A percentile compares a stretch with the other conserved stretches of the same genome.
Evolutionary conservation across 495 filamentous ascomycete genomes (phyloP).

Genomic region (Hypoxylon crocopeplum): DNA sequence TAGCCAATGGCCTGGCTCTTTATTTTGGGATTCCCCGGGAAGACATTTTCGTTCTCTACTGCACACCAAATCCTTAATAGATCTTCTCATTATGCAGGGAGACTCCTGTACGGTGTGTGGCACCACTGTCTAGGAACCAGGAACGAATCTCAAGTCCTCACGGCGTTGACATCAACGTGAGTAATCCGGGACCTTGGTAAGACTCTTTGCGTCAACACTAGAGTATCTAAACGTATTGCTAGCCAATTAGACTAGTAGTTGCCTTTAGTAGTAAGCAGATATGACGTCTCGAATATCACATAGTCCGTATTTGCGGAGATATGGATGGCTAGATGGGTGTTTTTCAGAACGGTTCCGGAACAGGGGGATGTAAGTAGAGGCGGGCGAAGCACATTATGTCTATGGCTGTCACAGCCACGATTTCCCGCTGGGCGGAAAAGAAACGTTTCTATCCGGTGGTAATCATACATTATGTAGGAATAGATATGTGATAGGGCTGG

Average conservation of each 20-base stretch:
- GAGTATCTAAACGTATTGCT: conserved; percentile 2
- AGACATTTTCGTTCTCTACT: background rate
- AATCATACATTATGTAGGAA: background rate
- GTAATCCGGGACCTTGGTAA: too few relatives aligned
- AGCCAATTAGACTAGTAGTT: background rate
- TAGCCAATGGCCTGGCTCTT: conserved; percentile 3
- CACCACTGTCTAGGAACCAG: too few relatives aligned
- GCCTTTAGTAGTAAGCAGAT: conserved; percentile 5
- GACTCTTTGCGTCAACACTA: conserved; percentile 2
- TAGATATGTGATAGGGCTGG: conserved; percentile 29
- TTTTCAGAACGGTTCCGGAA: conserved; percentile 31
- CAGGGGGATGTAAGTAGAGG: conserved; percentile 8
- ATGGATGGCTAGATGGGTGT: conserved; percentile 14
- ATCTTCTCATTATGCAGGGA: too few relatives aligned
- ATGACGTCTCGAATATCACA: conserved; percentile 13
- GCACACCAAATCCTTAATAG: background rate
- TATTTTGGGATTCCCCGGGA: background rate
- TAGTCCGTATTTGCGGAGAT: too few relatives aligned
- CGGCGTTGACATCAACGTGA: too few relatives aligned
- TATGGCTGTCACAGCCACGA: conserved; percentile 24
- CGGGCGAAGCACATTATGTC: background rate
- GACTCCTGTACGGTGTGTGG: too few relatives aligned
- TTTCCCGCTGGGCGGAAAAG: conserved; percentile 1
- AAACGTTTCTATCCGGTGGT: too few relatives aligned
- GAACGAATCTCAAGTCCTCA: too few relatives aligned